Percentiles rank a stretch among this genome's conserved stretches.
Conservation (phyloP, 2,329 filamentous ascomycete genomes). For the Pseudogymnoascus sp. region DNA sequence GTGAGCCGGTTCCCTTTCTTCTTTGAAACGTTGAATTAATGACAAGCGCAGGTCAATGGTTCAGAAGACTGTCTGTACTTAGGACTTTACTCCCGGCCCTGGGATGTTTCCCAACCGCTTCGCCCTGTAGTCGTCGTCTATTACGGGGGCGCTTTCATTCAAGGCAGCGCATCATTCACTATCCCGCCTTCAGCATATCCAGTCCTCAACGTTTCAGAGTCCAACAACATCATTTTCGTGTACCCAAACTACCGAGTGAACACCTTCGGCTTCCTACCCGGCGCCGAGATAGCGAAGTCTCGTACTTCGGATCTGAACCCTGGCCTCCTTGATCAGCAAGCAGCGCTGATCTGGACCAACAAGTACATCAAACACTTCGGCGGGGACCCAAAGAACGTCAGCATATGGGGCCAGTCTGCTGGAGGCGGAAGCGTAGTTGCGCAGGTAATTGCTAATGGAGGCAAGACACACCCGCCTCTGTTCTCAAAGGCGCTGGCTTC, state of each 20-base stretch:
- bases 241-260: constrained; percentile 58
- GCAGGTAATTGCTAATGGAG: constrained; percentile 41
- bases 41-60: constrained; percentile 34
- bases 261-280: constrained; percentile 60
- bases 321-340: constrained; percentile 53
- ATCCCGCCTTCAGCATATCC: constrained; percentile 51
- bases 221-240: constrained; percentile 46
- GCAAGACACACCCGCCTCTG: constrained; percentile 33
- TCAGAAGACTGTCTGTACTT: constrained; percentile 56
- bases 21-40: background rate
- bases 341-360: constrained; percentile 50
- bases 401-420: constrained; percentile 52
- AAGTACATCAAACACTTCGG: constrained; percentile 52
- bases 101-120: constrained; percentile 35
- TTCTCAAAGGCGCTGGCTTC: constrained; percentile 44
- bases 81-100: constrained; percentile 51
- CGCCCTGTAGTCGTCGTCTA: constrained; percentile 52
- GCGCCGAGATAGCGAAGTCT: constrained; percentile 40
- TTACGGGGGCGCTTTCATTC: constrained; percentile 54
- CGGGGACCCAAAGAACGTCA: constrained; percentile 48
- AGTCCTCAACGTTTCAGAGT: constrained; percentile 44
- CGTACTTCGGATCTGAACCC: constrained; percentile 50
- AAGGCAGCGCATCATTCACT: constrained; percentile 46
- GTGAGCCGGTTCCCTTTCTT: constrained; percentile 22
- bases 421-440: constrained; percentile 46